Conservation (phyloP, 148 eudicot genomes). For the Hydrangea macrophylla region DNA sequence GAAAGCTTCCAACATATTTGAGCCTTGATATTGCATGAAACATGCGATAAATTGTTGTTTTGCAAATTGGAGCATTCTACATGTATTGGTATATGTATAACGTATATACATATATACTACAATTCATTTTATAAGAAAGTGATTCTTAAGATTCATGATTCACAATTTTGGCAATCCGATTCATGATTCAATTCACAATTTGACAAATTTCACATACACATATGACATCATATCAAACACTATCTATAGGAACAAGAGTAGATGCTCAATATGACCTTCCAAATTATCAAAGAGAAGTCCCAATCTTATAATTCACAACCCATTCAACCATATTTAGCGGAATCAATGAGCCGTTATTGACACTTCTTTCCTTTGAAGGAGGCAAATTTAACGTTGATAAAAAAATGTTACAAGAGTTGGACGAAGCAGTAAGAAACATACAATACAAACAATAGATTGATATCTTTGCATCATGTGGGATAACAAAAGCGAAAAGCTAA, state of each 20-base stretch:
- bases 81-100: too few relatives aligned
- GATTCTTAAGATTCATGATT: too few relatives aligned
- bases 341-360: not conserved
- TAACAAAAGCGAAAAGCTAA: not conserved
- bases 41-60: too few relatives aligned
- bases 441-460: not conserved
- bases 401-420: not conserved
- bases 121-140: too few relatives aligned
- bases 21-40: too few relatives aligned
- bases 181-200: too few relatives aligned
- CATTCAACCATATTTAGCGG: not conserved
- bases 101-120: too few relatives aligned
- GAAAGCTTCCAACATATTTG: too few relatives aligned
- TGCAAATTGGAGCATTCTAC: too few relatives aligned
- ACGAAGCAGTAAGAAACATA: not conserved
- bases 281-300: not conserved
- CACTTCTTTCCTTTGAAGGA: not conserved
- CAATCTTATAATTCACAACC: not conserved
- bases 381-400: not conserved
- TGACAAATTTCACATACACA: not conserved
- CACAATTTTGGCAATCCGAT: too few relatives aligned
- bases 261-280: not conserved
- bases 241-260: not conserved
- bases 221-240: not conserved
- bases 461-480: not conserved